Conservation (phyloP, 176 grass and related monocot species). For the Oropetium thomaeum region DNA sequence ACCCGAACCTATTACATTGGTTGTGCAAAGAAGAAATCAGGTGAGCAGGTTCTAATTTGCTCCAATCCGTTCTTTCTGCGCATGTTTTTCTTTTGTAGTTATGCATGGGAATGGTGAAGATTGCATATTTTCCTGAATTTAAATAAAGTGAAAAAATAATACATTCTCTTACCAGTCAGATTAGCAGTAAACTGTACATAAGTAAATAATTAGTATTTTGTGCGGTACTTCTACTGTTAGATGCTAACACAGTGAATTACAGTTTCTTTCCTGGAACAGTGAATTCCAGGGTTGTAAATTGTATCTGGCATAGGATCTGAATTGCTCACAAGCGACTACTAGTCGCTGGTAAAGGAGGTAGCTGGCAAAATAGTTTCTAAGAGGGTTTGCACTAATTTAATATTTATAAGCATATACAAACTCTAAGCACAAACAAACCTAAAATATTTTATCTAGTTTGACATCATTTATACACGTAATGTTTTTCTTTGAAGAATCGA, state of each 20-base stretch:
- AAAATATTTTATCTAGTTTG: neutral
- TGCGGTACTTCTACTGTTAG: neutral
- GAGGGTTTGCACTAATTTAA: neutral
- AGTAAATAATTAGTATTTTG: constrained; percentile 10
- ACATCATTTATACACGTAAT: constrained; percentile 19
- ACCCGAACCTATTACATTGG: constrained; percentile 79
- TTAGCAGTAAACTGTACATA: neutral
- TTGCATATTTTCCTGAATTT: neutral
- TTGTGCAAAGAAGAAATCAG: constrained; percentile 95
- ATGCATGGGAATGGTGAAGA: neutral
- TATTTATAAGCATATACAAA: neutral
- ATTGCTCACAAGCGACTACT: neutral
- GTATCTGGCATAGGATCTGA: neutral
- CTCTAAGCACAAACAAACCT: too few relatives aligned
- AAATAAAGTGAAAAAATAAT: neutral
- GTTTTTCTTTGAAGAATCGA: constrained; percentile 21
- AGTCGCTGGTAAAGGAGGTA: neutral
- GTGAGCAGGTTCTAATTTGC: constrained; percentile 63
- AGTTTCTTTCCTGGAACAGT: neutral
- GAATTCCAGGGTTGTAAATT: constrained; percentile 8
- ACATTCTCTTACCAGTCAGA: constrained; percentile 5
- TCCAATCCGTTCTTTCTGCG: neutral
- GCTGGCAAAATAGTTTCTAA: neutral
- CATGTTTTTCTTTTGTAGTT: constrained; percentile 21
- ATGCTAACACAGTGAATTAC: neutral